Conservation (phyloP, 805 yeast genomes). For the Middelhovenomyces tepae region DNA sequence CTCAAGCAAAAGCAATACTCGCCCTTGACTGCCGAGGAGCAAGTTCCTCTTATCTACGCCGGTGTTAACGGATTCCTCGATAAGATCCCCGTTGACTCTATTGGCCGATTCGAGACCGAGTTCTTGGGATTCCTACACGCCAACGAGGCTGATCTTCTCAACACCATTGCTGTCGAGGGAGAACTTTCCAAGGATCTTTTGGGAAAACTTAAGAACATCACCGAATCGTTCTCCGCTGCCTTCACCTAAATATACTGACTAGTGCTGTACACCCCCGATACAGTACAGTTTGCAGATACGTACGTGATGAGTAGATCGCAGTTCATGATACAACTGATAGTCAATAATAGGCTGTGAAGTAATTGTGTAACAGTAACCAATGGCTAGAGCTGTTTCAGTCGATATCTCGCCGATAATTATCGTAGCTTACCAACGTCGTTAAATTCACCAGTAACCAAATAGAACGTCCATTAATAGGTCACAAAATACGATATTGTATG, state of each 20-base stretch:
- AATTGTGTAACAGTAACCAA: no score
- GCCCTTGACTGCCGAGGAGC: conserved; percentile 98
- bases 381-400: no score
- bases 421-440: no score
- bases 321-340: no score
- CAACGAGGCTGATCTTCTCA: conserved; percentile 75
- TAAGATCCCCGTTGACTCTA: conserved; percentile 69
- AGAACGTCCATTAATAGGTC: no score
- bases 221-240: conserved; percentile 88
- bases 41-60: conserved; percentile 96
- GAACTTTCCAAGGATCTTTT: conserved; percentile 80
- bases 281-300: no score
- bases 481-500: no score
- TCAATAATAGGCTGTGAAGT: no score
- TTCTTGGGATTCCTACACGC: conserved; percentile 89
- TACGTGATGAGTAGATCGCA: no score
- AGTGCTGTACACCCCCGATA: no score
- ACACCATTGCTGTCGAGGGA: conserved; percentile 82
- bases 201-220: conserved; percentile 79
- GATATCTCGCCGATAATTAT: no score
- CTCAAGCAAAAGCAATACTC: conserved; percentile 95
- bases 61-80: conserved; percentile 99
- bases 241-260: conserved; percentile 39
- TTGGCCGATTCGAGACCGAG: conserved; percentile 84
- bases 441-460: no score